Evolutionary conservation across 176 grass and related monocot genomes (phyloP).

Genomic region (Saccharum spontaneum): DNA sequence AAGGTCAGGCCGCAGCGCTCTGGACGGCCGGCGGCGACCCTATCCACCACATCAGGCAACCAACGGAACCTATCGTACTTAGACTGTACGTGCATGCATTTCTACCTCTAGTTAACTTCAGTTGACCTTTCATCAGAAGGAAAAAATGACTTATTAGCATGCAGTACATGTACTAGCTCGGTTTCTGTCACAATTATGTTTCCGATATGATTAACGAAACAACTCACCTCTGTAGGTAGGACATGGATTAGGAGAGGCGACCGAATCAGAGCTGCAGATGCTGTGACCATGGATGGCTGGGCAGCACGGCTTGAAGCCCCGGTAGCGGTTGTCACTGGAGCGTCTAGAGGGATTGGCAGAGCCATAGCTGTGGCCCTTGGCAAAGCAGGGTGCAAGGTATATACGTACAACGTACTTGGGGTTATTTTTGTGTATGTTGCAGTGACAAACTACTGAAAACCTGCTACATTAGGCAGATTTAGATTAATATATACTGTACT

Average conservation of each 20-base stretch:
- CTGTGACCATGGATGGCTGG: constrained; percentile 14
- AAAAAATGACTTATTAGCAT: too few species aligned
- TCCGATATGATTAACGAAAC: background rate
- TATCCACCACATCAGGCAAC: background rate
- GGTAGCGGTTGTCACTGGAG: constrained; percentile 52
- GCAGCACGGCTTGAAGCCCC: constrained; percentile 17
- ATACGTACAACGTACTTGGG: background rate
- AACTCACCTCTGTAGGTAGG: background rate
- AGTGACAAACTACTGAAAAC: too few species aligned
- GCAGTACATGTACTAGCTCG: too few species aligned
- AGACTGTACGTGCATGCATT: background rate
- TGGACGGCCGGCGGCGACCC: background rate
- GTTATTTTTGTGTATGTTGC: background rate
- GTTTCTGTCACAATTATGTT: too few species aligned
- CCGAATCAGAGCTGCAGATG: background rate
- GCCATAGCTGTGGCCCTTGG: constrained; percentile 70
- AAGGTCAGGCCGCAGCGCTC: background rate
- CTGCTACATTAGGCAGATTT: too few species aligned
- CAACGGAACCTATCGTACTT: background rate
- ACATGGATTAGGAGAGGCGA: background rate
- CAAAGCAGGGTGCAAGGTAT: constrained; percentile 89
- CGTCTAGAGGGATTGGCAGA: constrained; percentile 85
- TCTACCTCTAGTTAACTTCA: too few species aligned
- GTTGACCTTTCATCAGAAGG: too few species aligned
- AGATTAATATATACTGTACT: too few species aligned